These are phyloP conservation scores for Conticribra guillardii DNA, from an alignment of 108 stramenopile genomes.

Conservation along the genomic window DNA sequence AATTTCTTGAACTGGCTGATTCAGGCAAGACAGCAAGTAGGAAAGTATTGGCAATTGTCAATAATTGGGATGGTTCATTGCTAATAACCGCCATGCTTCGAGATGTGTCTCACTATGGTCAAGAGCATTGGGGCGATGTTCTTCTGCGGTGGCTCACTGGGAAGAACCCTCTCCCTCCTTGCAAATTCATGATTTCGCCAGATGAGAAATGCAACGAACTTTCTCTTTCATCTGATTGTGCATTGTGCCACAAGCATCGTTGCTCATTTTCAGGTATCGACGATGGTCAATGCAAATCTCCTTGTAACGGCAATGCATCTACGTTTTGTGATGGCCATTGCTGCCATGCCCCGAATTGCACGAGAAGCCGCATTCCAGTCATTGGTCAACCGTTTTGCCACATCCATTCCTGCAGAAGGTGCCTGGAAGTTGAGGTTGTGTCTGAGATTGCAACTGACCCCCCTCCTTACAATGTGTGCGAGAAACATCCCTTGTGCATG, in stretches of 20 bases:
- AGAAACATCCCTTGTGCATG: conserved; percentile 21
- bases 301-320: background rate
- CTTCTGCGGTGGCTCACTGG: background rate
- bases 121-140: background rate
- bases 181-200: background rate
- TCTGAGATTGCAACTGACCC: conserved; percentile 22
- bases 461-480: conserved; percentile 36
- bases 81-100: background rate
- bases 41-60: background rate
- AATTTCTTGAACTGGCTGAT: conserved; percentile 2
- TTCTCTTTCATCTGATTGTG: conserved; percentile 13
- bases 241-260: conserved; percentile 24
- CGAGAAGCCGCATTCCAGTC: background rate
- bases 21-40: background rate
- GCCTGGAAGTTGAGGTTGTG: background rate
- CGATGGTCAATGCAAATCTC: conserved; percentile 5
- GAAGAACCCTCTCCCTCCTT: background rate
- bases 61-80: background rate
- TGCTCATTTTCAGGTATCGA: conserved; percentile 4
- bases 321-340: background rate
- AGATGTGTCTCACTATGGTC: background rate
- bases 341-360: background rate
- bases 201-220: conserved; percentile 12
- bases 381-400: background rate
- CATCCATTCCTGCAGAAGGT: conserved; percentile 19